Conservation (phyloP, 2,329 filamentous ascomycete species). For the Fusarium solani-melongenae region DNA sequence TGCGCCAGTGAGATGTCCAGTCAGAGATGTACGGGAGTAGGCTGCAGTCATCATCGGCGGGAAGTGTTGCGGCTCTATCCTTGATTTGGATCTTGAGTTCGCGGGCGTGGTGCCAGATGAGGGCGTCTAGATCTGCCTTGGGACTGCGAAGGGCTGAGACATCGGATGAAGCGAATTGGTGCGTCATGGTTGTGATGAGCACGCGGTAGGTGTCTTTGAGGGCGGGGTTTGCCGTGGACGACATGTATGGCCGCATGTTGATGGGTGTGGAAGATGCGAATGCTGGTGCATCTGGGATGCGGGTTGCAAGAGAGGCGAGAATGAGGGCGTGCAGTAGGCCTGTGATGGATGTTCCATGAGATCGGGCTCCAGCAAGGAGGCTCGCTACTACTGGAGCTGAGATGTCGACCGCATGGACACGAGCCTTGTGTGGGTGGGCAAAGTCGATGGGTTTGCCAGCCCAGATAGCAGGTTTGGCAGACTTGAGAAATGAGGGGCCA, state of each 20-base stretch:
- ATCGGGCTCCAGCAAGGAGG: constrained; percentile 54
- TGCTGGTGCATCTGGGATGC: constrained; percentile 48
- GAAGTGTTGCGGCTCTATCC: constrained; percentile 47
- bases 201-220: constrained; percentile 50
- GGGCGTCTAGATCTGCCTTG: constrained; percentile 31
- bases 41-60: constrained; percentile 56
- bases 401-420: constrained; percentile 52
- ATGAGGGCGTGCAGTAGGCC: constrained; percentile 60
- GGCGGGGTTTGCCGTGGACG: constrained; percentile 41
- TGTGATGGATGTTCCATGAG: constrained; percentile 58
- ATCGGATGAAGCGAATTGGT: constrained; percentile 42
- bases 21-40: constrained; percentile 57
- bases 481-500: constrained; percentile 53
- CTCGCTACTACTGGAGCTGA: constrained; percentile 38
- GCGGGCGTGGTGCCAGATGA: constrained; percentile 57
- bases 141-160: constrained; percentile 42
- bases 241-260: constrained; percentile 55
- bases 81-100: constrained; percentile 50
- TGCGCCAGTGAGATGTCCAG: constrained; percentile 54
- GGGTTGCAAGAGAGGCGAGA: constrained; percentile 53
- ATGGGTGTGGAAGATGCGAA: constrained; percentile 58
- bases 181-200: constrained; percentile 51
- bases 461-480: constrained; percentile 49
- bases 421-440: constrained; percentile 49
- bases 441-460: constrained; percentile 50